phyloP scores from a whole-genome alignment of 495 filamentous ascomycete species.

The Xylaria palmicola region DNA sequence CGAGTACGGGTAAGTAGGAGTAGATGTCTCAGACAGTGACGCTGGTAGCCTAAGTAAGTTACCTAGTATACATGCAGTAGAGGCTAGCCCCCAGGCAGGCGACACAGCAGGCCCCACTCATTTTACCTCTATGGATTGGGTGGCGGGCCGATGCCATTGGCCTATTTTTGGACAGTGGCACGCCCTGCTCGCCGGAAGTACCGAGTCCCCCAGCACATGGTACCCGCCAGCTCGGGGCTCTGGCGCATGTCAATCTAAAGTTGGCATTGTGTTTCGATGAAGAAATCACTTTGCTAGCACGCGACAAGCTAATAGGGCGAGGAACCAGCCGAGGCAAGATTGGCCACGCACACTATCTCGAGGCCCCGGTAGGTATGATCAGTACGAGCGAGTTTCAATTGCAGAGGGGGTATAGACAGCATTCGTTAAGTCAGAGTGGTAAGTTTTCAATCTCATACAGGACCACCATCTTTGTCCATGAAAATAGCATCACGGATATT shows the following conservation, averaged over 20 bases:
- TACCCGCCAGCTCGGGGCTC: too few species aligned
- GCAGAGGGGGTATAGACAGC: neutral
- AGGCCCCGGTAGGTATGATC: too few species aligned
- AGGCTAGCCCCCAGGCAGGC: neutral
- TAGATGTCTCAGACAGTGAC: neutral
- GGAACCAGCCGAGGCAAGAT: neutral
- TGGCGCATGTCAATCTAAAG: too few species aligned
- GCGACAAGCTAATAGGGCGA: neutral
- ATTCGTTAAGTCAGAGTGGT: neutral
- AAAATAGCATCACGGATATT: neutral
- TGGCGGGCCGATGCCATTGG: slow-evolving; percentile 4
- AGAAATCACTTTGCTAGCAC: neutral
- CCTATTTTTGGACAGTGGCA: slow-evolving; percentile 14
- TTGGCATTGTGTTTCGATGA: neutral
- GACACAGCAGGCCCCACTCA: too few species aligned
- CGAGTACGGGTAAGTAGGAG: too few species aligned
- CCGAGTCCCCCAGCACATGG: too few species aligned
- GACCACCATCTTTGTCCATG: neutral
- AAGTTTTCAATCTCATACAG: slow-evolving; percentile 15
- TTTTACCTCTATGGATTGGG: too few species aligned
- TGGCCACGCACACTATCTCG: neutral
- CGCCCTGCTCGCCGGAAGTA: too few species aligned
- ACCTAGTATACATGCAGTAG: neutral
- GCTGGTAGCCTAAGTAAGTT: neutral
- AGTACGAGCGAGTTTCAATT: neutral